Percentiles rank a stretch among this genome's conserved stretches.
phyloP scores from a whole-genome alignment of 176 grass and related monocot species.

The Microstegium vimineum region DNA sequence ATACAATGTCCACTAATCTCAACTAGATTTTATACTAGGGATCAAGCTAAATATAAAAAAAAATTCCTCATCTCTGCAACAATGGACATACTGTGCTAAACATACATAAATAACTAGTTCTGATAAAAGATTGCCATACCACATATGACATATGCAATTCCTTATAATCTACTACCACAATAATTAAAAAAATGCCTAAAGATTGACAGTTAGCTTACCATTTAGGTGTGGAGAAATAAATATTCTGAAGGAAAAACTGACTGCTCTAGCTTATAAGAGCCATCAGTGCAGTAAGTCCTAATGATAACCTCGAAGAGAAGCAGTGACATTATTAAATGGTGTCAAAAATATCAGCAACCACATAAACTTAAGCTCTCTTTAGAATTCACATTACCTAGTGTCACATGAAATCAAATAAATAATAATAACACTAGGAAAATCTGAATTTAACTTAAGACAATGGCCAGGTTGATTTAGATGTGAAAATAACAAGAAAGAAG shows the following conservation, averaged over 20 bases:
- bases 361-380: background rate
- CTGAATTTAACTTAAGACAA: background rate
- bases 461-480: background rate
- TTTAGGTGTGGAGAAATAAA: background rate
- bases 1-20: background rate
- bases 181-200: background rate
- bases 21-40: background rate
- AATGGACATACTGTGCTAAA: background rate
- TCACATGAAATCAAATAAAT: background rate
- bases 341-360: background rate
- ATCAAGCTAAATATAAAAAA: background rate
- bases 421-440: background rate
- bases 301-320: background rate
- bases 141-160: background rate
- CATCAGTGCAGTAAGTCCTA: background rate
- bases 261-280: background rate
- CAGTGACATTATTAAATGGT: background rate
- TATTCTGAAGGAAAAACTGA: background rate
- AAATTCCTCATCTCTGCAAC: background rate
- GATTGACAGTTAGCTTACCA: background rate
- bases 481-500: background rate
- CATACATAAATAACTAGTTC: background rate
- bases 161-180: background rate
- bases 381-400: background rate
- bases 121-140: background rate